Evolutionary conservation across 129 eudicot genomes (phyloP), one percentile per base, ranked within the genome.

Genomic region (Tagetes patula): DNA sequence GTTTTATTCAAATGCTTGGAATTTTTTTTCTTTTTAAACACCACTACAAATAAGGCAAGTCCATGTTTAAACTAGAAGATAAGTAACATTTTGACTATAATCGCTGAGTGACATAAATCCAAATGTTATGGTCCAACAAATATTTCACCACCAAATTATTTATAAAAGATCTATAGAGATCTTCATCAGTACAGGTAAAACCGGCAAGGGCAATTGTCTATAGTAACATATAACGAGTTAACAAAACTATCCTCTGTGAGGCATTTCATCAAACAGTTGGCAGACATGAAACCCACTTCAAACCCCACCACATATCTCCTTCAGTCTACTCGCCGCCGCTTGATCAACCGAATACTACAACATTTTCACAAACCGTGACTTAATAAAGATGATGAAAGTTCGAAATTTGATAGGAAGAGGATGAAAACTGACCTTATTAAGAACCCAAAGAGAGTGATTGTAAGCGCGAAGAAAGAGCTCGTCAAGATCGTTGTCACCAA

Each of bases 381-480:
- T 20, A 3, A 42, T 9, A 53, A 69, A 6, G 34, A 53, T 1
- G 13, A 53, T 33, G 11, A 12, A 67, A 11, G 64, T n/a, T 56
- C 12, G 12, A 30, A 56, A 37, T 69, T 36, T 40, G 38, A 60
- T 5, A 5, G 50, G 4, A 65, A 34, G 59, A 56, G 70, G 43
- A 73, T 13, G 11, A 13, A 71, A 64, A 46, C 7, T 5, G 49
- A 92, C 98, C 96, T 92, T 92, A 55, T 85, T 82, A 74, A 92
- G 91, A 74, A 92, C 90, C 98, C 98, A 92, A 34, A 89, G 85
- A 71, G 96, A 84, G 74, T 92, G 98, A 7, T 74, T 84, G 66
- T 89, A 92, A 74, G 96, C 82, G 8, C 96, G 95, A 45, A 41
- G 75, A 56, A 92, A 87, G 75, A 92, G 95, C 30, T 92, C 98